Conservation (phyloP, 176 grass and related monocot genomes). For the Echinochloa phyllopogon region DNA sequence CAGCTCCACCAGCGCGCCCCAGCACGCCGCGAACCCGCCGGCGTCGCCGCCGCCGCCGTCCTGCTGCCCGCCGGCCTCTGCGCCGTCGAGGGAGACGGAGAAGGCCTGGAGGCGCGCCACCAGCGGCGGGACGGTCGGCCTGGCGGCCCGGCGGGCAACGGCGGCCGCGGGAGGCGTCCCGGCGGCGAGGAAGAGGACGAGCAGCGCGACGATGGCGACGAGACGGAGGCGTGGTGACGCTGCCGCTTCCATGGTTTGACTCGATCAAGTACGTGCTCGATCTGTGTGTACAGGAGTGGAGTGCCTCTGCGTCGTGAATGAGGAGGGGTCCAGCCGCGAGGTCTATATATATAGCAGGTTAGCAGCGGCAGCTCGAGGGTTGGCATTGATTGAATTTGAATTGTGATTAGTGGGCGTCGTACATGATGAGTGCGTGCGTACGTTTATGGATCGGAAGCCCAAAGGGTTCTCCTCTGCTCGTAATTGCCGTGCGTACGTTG, state of each 20-base stretch:
- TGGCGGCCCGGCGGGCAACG: too few species aligned
- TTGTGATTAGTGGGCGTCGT: too few species aligned
- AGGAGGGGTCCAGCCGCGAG: too few species aligned
- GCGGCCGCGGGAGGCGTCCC: not conserved
- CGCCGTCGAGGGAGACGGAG: not conserved
- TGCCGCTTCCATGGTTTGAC: not conserved
- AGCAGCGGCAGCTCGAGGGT: not conserved
- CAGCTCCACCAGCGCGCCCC: constrained; percentile 64
- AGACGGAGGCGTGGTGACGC: not conserved
- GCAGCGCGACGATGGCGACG: not conserved
- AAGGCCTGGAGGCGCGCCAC: not conserved
- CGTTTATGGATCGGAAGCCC: too few species aligned
- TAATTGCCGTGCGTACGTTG: too few species aligned
- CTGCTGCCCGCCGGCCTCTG: not conserved
- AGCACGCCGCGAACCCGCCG: constrained; percentile 59
- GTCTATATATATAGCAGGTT: not conserved
- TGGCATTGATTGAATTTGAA: too few species aligned
- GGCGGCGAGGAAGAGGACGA: not conserved
- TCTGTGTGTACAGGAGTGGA: not conserved
- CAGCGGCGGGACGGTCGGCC: not conserved
- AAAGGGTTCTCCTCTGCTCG: too few species aligned
- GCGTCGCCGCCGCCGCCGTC: constrained; percentile 31
- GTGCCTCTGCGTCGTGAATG: not conserved
- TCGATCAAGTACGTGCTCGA: not conserved
- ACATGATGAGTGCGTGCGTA: too few species aligned